Base-by-base conservation (phyloP, 495 filamentous ascomycete species). In the Penicillium maclennaniae region DNA sequence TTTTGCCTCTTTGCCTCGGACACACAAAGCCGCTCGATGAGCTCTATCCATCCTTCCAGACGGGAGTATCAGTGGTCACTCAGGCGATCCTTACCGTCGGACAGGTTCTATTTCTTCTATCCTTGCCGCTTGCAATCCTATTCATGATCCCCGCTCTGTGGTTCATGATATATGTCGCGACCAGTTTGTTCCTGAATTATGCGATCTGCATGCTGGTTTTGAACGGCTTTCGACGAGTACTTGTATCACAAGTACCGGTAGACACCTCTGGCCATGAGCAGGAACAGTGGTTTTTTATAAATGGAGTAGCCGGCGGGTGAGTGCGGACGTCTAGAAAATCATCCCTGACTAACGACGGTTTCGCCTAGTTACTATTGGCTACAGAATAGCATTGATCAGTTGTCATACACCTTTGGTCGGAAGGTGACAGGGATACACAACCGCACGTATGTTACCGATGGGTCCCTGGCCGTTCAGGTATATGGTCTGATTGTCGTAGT, bases 381-480 rank as follows among this genome's bases (percentile, higher is more conserved):
- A 12, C 81, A 87, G 68, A 73, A 67, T 42, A 91, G 89, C 56
- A 70, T 92, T 49, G 79, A 95, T 62, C 79, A 85, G 10, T 69
- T 93, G 9, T 82, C 87, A 0, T 67, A 82, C 43, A 90, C 85
- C 26, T 95, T 95, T 62, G 83, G 86, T 45, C 79, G 90, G 7
- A 84, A 80, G 2, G 69, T 95, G 19, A 76, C 81, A 0, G 90
- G 89, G n/a, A 79, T 95, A n/a, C 90, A 91, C 55, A 95, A 93
- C 60, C 81, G 78, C 40, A 93, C 87, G 66, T 85, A 71, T 9
- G 68, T 62, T 6, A 1, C 14, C 2, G 10, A 4, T 43, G n/a
- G n/a, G 1, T n/a, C 39, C 14, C 12, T 39, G 20, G 10, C 6
- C 5, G 37, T 23, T 23, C 23, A 23, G 2, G 2, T 2, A 27